A percentile compares a stretch with the other conserved stretches of the same genome.
phyloP scores from a whole-genome alignment of 805 yeast genomes.

The Geotrichum ghanense region DNA sequence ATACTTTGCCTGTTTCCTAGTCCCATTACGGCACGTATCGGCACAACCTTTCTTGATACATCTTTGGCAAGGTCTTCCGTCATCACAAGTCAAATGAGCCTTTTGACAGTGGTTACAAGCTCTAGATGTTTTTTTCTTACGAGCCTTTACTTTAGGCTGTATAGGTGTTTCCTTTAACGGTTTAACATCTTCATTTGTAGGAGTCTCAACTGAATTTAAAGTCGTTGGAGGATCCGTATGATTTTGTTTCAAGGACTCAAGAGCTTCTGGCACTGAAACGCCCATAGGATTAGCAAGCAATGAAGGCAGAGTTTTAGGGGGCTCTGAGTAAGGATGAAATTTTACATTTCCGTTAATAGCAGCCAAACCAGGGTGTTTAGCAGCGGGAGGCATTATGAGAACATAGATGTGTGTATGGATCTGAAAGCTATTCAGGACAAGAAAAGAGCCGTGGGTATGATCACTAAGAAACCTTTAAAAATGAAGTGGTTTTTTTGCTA shows the following conservation, averaged over 20 bases:
- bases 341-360: not conserved
- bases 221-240: too few species aligned
- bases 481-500: too few species aligned
- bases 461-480: too few species aligned
- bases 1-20: constrained; percentile 65
- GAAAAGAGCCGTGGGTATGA: too few species aligned
- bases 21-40: constrained; percentile 71
- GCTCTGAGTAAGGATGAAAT: not conserved
- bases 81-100: constrained; percentile 84
- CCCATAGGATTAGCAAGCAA: too few species aligned
- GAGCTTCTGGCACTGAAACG: too few species aligned
- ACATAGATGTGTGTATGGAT: too few species aligned
- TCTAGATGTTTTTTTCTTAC: constrained; percentile 56
- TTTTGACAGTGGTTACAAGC: constrained; percentile 84
- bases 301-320: not conserved
- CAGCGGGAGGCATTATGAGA: constrained; percentile 1
- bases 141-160: constrained; percentile 2
- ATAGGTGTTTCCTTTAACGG: not conserved
- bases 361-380: constrained; percentile 1
- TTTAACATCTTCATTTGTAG: too few species aligned
- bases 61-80: constrained; percentile 61
- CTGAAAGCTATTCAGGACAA: too few species aligned
- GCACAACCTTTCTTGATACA: constrained; percentile 56
- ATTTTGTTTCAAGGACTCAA: too few species aligned
- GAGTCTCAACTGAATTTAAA: too few species aligned